Percentiles rank a stretch among this genome's conserved stretches.
Evolutionary conservation across 2,329 filamentous ascomycete genomes (phyloP).

Genomic region (Didymella arachidicola): DNA sequence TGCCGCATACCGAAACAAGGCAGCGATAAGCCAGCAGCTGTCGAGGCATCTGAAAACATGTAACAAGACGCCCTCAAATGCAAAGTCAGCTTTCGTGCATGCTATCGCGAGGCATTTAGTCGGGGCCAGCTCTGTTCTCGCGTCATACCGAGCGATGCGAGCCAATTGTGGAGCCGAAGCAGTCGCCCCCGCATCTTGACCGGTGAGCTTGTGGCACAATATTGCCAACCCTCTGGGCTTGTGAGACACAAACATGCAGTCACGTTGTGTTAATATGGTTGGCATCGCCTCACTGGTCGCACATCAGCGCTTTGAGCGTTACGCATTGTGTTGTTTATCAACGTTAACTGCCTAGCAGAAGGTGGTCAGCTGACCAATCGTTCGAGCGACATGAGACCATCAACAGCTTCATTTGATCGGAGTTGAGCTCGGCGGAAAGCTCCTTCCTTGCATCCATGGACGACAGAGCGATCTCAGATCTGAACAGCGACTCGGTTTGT

Average conservation of each 20-base stretch:
- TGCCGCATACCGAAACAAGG: conserved; percentile 1
- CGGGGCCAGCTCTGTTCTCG: not conserved
- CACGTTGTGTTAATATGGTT: conserved; percentile 1
- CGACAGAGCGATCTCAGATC: conserved; percentile 20
- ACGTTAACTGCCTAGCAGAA: not conserved
- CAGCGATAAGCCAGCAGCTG: not conserved
- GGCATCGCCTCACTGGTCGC: conserved; percentile 5
- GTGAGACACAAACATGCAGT: conserved; percentile 7
- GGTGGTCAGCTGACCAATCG: not conserved
- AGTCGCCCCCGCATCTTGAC: conserved; percentile 17
- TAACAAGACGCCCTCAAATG: conserved; percentile 5
- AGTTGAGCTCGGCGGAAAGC: too few relatives aligned
- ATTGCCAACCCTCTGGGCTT: not conserved
- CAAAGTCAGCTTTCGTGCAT: conserved; percentile 6
- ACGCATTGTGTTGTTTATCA: not conserved
- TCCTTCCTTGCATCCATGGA: too few relatives aligned
- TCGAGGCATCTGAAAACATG: not conserved
- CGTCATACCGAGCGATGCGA: conserved; percentile 1
- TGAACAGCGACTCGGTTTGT: conserved; percentile 45
- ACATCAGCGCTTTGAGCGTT: not conserved
- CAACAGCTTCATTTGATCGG: too few relatives aligned
- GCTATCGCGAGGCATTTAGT: conserved; percentile 1
- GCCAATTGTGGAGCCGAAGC: not conserved
- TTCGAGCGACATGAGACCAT: too few relatives aligned
- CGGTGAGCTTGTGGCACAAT: conserved; percentile 14